phyloP scores from a whole-genome alignment of 2,329 filamentous ascomycete species.

The Xylariaceae sp. region DNA sequence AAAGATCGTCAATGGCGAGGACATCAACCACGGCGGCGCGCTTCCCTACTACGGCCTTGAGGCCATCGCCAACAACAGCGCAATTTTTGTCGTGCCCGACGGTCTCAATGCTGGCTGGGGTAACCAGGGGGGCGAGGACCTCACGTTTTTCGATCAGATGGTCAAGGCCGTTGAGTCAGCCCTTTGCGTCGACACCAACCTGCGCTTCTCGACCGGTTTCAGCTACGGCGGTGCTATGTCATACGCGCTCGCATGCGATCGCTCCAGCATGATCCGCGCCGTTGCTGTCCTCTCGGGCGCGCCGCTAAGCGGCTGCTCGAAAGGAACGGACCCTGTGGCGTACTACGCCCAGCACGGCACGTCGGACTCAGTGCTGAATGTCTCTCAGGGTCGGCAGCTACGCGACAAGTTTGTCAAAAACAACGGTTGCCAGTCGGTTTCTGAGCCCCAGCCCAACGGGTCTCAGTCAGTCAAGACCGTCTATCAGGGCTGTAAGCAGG shows the following conservation, averaged over 20 bases:
- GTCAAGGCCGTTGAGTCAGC: neutral
- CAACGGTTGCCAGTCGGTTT: neutral
- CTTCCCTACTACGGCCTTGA: neutral
- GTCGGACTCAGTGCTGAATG: slow-evolving; percentile 3
- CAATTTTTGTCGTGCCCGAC: slow-evolving; percentile 1
- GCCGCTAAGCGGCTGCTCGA: neutral
- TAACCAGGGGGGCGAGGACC: slow-evolving; percentile 2
- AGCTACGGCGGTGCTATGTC: slow-evolving; percentile 4
- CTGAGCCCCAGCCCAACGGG: neutral
- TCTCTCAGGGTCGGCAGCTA: neutral
- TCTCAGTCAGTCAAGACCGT: neutral
- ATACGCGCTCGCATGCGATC: neutral
- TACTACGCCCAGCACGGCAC: slow-evolving; percentile 5
- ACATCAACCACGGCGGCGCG: neutral
- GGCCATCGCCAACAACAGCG: neutral
- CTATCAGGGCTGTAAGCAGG: neutral
- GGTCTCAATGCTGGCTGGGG: neutral
- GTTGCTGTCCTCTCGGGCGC: neutral
- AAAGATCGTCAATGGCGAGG: slow-evolving; percentile 2
- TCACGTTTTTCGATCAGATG: slow-evolving; percentile 1
- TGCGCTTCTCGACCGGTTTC: slow-evolving; percentile 4
- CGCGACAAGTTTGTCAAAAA: slow-evolving; percentile 1
- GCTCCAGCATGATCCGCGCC: neutral
- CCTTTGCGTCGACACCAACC: neutral
- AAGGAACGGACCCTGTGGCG: neutral